These are phyloP conservation scores for Ajuga chamaepitys DNA, from an alignment of 257 asterid species.

Conservation along the genomic window DNA sequence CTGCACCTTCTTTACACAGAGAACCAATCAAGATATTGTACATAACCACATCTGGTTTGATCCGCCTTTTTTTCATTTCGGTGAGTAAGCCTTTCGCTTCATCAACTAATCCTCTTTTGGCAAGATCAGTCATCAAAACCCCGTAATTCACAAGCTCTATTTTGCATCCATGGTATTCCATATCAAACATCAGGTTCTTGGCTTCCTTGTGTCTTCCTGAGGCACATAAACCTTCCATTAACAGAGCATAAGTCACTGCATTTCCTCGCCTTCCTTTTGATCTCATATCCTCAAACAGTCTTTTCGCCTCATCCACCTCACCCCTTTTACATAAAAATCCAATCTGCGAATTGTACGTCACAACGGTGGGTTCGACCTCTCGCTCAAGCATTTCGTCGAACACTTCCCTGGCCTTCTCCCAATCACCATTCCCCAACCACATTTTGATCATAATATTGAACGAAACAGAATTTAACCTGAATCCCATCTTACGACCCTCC, in stretches of 20 bases:
- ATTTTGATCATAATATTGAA: slow-evolving; percentile 63
- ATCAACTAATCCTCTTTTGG: slow-evolving; percentile 45
- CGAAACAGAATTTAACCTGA: slow-evolving; percentile 59
- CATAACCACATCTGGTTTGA: slow-evolving; percentile 71
- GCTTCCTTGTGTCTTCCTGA: slow-evolving; percentile 57
- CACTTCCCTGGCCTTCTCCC: slow-evolving; percentile 54
- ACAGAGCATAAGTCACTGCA: slow-evolving; percentile 58
- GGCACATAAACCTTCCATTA: slow-evolving; percentile 74
- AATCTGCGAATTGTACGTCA: slow-evolving; percentile 66
- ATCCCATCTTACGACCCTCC: slow-evolving; percentile 45
- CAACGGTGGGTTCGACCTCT: slow-evolving; percentile 60
- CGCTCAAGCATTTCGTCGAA: slow-evolving; percentile 87
- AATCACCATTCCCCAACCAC: slow-evolving; percentile 55
- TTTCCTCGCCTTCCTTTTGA: slow-evolving; percentile 49
- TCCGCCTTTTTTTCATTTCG: slow-evolving; percentile 72
- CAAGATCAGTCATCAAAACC: slow-evolving; percentile 66
- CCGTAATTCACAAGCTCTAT: slow-evolving; percentile 56
- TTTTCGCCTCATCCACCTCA: slow-evolving; percentile 43
- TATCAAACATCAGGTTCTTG: slow-evolving; percentile 78
- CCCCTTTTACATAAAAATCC: slow-evolving; percentile 70
- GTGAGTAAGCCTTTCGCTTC: slow-evolving; percentile 60
- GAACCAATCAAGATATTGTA: slow-evolving; percentile 49
- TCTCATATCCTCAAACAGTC: slow-evolving; percentile 65
- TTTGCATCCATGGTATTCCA: slow-evolving; percentile 91
- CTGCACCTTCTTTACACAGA: slow-evolving; percentile 43